These are phyloP conservation scores for Clavaria fumosa DNA, from an alignment of 768 basidiomycete genomes.

Conservation along the genomic window DNA sequence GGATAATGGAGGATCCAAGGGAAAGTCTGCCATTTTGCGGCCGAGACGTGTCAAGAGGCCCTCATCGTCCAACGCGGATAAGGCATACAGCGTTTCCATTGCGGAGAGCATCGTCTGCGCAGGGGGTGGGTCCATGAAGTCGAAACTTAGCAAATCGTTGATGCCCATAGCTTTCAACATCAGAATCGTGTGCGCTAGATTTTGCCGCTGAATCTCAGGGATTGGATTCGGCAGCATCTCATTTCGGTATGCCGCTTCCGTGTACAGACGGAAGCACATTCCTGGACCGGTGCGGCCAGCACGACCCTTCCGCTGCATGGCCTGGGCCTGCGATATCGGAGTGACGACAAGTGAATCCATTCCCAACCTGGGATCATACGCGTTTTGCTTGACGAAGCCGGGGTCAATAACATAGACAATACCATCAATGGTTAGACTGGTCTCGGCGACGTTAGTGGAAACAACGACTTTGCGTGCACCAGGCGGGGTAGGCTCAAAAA, in stretches of 20 bases:
- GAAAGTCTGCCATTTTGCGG: slow-evolving; percentile 99
- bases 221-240: slow-evolving; percentile 98
- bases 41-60: slow-evolving; percentile 88
- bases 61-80: slow-evolving; percentile 94
- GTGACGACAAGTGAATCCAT: slow-evolving; percentile 99
- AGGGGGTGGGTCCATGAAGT: slow-evolving; percentile 99
- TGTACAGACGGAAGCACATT: slow-evolving; percentile 95
- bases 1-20: slow-evolving; percentile 89
- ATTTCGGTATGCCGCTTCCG: slow-evolving; percentile 95
- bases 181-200: slow-evolving; percentile 82
- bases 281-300: slow-evolving; percentile 97
- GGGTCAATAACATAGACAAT: slow-evolving; percentile 99
- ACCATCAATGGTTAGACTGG: slow-evolving; percentile 93
- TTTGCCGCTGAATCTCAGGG: slow-evolving; percentile 94
- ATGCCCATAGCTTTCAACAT: slow-evolving; percentile 98
- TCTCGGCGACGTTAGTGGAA: slow-evolving; percentile 99
- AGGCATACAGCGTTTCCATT: slow-evolving; percentile 82
- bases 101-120: slow-evolving; percentile 95
- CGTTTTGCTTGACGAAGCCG: slow-evolving; percentile 97
- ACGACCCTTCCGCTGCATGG: slow-evolving; percentile 87
- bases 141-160: slow-evolving; percentile 94
- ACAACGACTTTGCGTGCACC: slow-evolving; percentile 98
- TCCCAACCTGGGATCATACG: slow-evolving; percentile 90
- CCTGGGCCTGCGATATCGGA: slow-evolving; percentile 98
- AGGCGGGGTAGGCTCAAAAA: slow-evolving; percentile 95